phyloP scores from a whole-genome alignment of 495 filamentous ascomycete genomes.

The Bacidia rubella region DNA sequence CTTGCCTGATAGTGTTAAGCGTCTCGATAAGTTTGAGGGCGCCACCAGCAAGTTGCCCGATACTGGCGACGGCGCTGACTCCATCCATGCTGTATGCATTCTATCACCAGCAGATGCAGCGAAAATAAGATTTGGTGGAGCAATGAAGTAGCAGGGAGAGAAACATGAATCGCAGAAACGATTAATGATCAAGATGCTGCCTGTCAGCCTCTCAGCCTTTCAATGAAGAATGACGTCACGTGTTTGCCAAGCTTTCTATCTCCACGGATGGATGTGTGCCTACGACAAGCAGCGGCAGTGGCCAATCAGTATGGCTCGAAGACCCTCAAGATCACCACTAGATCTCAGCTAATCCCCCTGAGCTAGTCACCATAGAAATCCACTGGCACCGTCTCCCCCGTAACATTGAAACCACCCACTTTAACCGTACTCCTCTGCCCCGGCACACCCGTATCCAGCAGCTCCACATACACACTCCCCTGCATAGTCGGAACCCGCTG shows the following conservation, averaged over 20 bases:
- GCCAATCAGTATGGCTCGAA: too few species aligned
- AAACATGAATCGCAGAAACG: too few species aligned
- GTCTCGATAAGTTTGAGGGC: constrained; percentile 10
- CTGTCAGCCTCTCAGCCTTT: too few species aligned
- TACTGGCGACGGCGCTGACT: constrained; percentile 6
- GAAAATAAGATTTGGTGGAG: too few species aligned
- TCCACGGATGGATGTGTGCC: too few species aligned
- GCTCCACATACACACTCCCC: not conserved
- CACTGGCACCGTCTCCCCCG: not conserved
- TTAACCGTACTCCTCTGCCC: not conserved
- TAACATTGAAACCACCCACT: not conserved
- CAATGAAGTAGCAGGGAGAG: too few species aligned
- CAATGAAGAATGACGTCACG: too few species aligned
- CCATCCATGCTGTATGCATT: constrained; percentile 6
- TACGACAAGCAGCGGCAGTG: too few species aligned
- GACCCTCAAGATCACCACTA: not conserved
- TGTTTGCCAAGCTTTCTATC: too few species aligned
- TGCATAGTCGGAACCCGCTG: not conserved
- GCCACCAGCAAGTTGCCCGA: constrained; percentile 4
- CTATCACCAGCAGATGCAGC: not conserved
- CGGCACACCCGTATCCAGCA: not conserved
- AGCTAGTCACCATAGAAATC: not conserved
- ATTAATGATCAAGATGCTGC: too few species aligned
- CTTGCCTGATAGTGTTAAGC: constrained; percentile 10
- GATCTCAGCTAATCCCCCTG: not conserved